Base-by-base conservation (phyloP, 177 flowering plant genomes). In the Tripterygium wilfordii region DNA sequence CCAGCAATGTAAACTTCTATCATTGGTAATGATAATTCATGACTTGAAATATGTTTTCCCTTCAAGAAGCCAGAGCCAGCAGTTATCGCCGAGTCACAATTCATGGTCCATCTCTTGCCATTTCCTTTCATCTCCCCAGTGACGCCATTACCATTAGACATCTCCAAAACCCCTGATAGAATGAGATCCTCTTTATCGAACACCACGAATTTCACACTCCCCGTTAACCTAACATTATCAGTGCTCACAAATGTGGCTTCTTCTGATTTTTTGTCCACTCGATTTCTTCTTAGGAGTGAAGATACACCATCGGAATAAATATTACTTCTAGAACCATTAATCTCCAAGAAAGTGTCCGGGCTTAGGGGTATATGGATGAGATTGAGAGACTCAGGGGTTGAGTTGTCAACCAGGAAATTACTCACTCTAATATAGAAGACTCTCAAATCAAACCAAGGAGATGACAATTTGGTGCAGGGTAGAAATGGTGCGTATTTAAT, bases 181-280 rank as follows among this genome's bases (percentile, higher is more conserved):
- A 89, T 58, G 23, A 73, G 63, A 58, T 81, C 74, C 10, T 83
- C 76, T 36, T 51, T 68, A 59, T 83, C 71, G n/a, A 63, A 78
- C 15, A 89, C 92, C 64, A 85, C 84, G 60, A 83, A 81, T 48
- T 74, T 81, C 51, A 77, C 75, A 56, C 87, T 80, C 22, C 89
- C 91, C 0, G 78, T 76, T 44, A 77, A 67, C 47, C 88, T 72
- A 51, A 89, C 67, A 52, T 73, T 69, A 45, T 85, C 89, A 4
- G 95, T 89, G 68, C 84, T 67, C 18, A 89, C 85, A 63, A 81
- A 89, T 28, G 92, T 89, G 45, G 87, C 84, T 63, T 83, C 96
- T 58, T 78, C 88, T 0, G 85, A 66, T 68, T 75, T 83, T 71
- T 75, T 85, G 65, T 85, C 97, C 0, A 72, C 77, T 31, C 92